Percentiles rank a stretch among this genome's conserved stretches.
These are phyloP conservation scores for Botrytis paeoniae DNA, from an alignment of 2,329 filamentous ascomycete species.

Conservation along the genomic window DNA sequence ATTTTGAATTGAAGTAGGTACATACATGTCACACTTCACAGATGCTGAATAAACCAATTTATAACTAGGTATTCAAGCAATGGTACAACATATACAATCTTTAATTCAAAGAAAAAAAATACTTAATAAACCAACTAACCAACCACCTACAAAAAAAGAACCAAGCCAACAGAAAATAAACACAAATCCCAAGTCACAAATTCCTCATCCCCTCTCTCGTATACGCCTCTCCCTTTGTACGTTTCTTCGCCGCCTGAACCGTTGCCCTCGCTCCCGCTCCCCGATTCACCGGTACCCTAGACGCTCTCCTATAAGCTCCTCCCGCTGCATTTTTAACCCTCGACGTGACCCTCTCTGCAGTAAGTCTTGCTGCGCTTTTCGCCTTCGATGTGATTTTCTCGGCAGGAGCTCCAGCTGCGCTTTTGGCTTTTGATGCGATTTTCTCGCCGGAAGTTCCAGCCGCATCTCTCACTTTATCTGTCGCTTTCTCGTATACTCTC, in stretches of 20 bases:
- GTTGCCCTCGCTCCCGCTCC: background rate
- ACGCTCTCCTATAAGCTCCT: background rate
- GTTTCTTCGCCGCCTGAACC: background rate
- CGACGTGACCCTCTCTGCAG: background rate
- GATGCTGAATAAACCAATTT: too few relatives aligned
- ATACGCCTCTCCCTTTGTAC: background rate
- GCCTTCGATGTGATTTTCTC: background rate
- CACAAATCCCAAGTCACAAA: background rate
- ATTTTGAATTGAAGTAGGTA: too few relatives aligned
- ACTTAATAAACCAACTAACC: background rate
- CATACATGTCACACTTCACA: too few relatives aligned
- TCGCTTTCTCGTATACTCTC: background rate
- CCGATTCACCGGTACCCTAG: background rate
- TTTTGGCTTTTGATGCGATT: background rate
- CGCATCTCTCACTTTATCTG: background rate
- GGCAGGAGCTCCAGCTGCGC: too few relatives aligned
- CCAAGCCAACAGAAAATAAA: background rate
- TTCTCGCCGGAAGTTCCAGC: background rate
- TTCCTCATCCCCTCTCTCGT: background rate
- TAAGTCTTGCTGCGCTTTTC: background rate
- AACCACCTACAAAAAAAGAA: background rate
- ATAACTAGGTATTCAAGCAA: too few relatives aligned
- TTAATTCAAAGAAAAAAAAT: background rate
- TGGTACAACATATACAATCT: background rate
- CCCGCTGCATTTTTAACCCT: background rate